Evolutionary conservation across 1,284 basidiomycete genomes (phyloP), one percentile per base, ranked within the genome.

Genomic region (Austroboletus sp.): DNA sequence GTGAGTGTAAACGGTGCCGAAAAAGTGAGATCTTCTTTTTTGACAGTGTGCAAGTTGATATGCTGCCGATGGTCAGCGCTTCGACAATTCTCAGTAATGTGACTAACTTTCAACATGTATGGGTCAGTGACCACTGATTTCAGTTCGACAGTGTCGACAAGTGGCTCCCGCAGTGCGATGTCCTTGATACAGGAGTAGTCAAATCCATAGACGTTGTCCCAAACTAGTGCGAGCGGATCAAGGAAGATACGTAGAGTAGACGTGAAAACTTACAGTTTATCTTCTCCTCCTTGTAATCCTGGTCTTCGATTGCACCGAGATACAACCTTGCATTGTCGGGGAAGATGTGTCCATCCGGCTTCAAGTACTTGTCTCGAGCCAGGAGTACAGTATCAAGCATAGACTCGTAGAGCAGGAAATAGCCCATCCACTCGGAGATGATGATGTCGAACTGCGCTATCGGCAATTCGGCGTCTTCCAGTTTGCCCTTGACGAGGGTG

Each of bases 121-220:
- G 94, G 92, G 65, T 93, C 82, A 4, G 91, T 90, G 32, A 91
- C 90, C 46, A 97, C 92, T 2, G 90, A 72, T 68, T 92, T 93
- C 55, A 96, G 71, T 54, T 97, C 93, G 50, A 99, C 96, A 17
- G 93, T 97, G 71, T 99, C 96, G 29, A 99, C 96, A 17, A 99
- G 74, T 34, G 96, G 96, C 67, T 99, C 96, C 38, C 87, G 80
- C 45, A 99, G 74, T 4, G 96, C 96, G 62, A 98, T 97, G 65
- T 97, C 93, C 70, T 98, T 98, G 78, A 99, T 98, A 70, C 95
- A 98, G 38, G 92, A 96, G 71, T 93, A 99, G 71, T 99, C 93
- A 67, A 99, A 98, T 35, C 96, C 96, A 68, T 98, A 99, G 25
- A 99, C 96, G 60, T 98, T 95, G 66, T 98, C 94, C 96, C 96